Evolutionary conservation across 805 yeast species (phyloP), one percentile per base, ranked within the genome.

Genomic region (Candida caryicola): DNA sequence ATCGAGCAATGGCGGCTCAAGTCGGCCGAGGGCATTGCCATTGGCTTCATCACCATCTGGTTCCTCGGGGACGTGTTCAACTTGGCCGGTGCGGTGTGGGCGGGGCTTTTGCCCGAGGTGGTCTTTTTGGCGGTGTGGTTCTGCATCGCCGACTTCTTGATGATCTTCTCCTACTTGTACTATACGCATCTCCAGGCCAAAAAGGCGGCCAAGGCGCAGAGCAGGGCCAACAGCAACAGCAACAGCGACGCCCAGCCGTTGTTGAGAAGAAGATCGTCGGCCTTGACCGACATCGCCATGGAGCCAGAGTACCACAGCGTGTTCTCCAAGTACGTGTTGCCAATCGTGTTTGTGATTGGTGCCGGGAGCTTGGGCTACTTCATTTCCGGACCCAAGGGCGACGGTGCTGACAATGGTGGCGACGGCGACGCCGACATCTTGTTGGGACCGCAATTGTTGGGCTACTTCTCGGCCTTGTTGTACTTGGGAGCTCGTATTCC

Each of bases 1-100:
- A 73, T 85, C 17, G 95, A 85, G 55, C 91, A 85, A 61, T 85
- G 89, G 89, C 62, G 85, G 37, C 61, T 79, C 37, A 79, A 85
- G 52, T 73, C 80, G 13, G 85, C 88, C 3, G 90, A 83, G 23
- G 95, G 95, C 4, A 78, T 85, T 17, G 77, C 91, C 27, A 71
- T 82, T 23, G 74, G 81, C 4, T 84, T 85, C 50, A 71, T 85
- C 17, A 47, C 74, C 8, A 73, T 81, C 36, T 85, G 93, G 93
- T 71, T 82, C 28, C 48, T 79, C 13, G 93, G 93, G 3, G 95
- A 85, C 51, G 36, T 84, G 6, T 70, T 80, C 46, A 85, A 85
- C 54, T 65, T 85, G 26, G 51, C 67, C 1, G 95, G 95, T 2
- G 66, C 90, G 0, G 19, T 84, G 2, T 78, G 85, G 85, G 93